Percentiles rank a stretch among this genome's conserved stretches.
phyloP scores from a whole-genome alignment of 2,329 filamentous ascomycete species.

The Nemania sp. region DNA sequence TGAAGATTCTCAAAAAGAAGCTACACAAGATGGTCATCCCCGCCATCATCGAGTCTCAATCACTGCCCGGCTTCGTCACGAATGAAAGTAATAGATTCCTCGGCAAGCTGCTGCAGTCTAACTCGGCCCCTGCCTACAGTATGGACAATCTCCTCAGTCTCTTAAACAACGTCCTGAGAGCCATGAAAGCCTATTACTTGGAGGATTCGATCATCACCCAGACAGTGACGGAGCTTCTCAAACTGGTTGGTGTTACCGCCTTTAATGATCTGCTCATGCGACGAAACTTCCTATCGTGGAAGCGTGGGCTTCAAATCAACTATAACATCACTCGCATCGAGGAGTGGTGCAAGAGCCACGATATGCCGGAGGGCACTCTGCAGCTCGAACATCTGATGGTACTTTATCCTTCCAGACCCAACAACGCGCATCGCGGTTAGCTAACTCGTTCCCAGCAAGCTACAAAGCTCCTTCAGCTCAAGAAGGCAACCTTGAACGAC shows the following conservation, averaged over 20 bases:
- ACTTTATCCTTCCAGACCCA: constrained; percentile 39
- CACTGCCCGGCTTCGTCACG: constrained; percentile 95
- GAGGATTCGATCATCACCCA: constrained; percentile 96
- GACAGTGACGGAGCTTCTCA: constrained; percentile 90
- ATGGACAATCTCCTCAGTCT: constrained; percentile 98
- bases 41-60: constrained; percentile 98
- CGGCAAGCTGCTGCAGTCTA: constrained; percentile 91
- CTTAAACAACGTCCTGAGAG: constrained; percentile 95
- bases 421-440: neutral
- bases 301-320: constrained; percentile 98
- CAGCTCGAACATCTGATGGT: constrained; percentile 98
- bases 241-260: constrained; percentile 92
- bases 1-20: constrained; percentile 99
- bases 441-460: constrained; percentile 69
- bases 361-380: constrained; percentile 97
- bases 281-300: constrained; percentile 98
- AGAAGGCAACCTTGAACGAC: constrained; percentile 98
- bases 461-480: constrained; percentile 95
- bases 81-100: constrained; percentile 98
- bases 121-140: constrained; percentile 92
- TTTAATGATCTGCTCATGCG: constrained; percentile 99
- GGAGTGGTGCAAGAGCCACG: constrained; percentile 99
- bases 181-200: constrained; percentile 98
- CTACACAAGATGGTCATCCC: constrained; percentile 99
- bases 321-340: constrained; percentile 99